Conservation (phyloP, 768 basidiomycete species). For the Cubamyces lactineus region DNA sequence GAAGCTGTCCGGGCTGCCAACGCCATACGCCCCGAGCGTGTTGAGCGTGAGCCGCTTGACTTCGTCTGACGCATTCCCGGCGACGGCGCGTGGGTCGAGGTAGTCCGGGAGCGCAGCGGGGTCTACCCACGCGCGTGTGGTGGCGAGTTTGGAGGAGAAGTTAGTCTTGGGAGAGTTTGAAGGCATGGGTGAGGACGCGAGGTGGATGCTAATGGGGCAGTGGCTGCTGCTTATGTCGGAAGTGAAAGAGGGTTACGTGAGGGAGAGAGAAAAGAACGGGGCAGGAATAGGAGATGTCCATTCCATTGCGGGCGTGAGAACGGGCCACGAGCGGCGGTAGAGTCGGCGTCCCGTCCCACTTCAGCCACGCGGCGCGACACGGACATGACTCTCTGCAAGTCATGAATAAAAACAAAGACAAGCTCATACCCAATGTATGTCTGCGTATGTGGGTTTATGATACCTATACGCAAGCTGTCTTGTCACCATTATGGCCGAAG, state of each 20-base stretch:
- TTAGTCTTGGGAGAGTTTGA: no score
- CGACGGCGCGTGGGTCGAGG: constrained; percentile 56
- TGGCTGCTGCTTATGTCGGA: no score
- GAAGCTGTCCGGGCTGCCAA: constrained; percentile 63
- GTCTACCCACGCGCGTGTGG: constrained; percentile 58
- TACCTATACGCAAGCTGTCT: no score
- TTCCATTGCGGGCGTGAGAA: no score
- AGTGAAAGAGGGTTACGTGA: not conserved
- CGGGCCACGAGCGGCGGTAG: not conserved
- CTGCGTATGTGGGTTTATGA: no score
- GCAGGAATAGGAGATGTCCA: not conserved
- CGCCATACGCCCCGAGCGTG: constrained; percentile 71
- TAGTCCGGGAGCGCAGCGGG: constrained; percentile 62
- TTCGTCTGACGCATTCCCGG: constrained; percentile 63
- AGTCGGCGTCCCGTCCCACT: no score
- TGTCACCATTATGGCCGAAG: not conserved
- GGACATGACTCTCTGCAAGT: no score
- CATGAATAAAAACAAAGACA: no score
- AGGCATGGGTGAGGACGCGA: constrained; percentile 9
- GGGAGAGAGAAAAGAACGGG: not conserved
- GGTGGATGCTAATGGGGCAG: no score
- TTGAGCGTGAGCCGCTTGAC: constrained; percentile 71
- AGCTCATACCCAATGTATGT: no score
- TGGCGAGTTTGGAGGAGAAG: constrained; percentile 24
- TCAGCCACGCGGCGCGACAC: no score